Base-by-base conservation (phyloP, 169 alveolate genomes). In the Eimeria tenella region DNA sequence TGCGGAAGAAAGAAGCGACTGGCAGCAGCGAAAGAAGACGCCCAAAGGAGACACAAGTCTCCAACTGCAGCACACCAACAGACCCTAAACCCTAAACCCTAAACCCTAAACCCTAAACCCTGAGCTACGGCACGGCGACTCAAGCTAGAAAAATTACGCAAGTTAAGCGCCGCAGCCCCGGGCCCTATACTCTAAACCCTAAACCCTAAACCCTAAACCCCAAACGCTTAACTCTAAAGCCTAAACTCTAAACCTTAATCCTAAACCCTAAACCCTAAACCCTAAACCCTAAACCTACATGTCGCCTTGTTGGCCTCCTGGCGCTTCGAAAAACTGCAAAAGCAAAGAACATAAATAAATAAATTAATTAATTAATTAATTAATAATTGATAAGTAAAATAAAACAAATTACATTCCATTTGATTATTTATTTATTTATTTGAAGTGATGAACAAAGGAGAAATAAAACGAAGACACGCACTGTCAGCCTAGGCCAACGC, bases 1-100 rank as follows among this genome's bases (percentile, higher is more conserved):
- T 25, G 15, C 62, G 62, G 86, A 75, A 75, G 62, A 75, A 75
- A 11, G 86, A 31, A 7, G 86, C 23, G 86, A 75, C 86, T 10
- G 86, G 86, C 9, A 75, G 86, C 5, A 50, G 62, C 9, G 31
- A 17, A 58, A 75, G 50, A 25, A 75, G 62, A 23, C 86, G 58
- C 65, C 86, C 86, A 75, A 75, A 75, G 25, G 86, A 17, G 21
- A 50, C 31, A 50, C 86, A 75, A 75, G 21, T 62, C 50, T 75
- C 86, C 86, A 75, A 15, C 86, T 75, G 86, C 62, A 23, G 17
- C 9, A 6, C 4, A 13, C 65, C 7, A 7, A 56, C n/a, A 9
- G 13, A 56, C 65, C 65, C 75, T 65, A 8, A 65, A 65, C 25
- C 75, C 19, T 56, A 56, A 56, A 56, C 65, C 13, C 65, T 56